Conservation (phyloP, 306 rosid genomes). For the Prunus mongolica region DNA sequence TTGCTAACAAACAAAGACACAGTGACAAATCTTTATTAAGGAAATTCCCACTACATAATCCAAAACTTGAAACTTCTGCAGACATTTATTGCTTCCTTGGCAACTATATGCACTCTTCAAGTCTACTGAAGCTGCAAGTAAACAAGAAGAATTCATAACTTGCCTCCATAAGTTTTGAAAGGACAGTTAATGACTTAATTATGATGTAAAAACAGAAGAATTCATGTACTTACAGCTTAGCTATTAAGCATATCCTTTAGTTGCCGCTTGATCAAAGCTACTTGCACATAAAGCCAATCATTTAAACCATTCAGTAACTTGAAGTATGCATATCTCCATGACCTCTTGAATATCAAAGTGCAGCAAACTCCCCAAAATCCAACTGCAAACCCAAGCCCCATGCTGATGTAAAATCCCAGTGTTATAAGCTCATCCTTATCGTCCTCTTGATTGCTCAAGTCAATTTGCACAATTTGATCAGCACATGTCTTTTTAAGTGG, state of each 20-base stretch:
- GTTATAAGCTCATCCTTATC: background rate
- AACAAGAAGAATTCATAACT: too few relatives aligned
- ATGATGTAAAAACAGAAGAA: too few relatives aligned
- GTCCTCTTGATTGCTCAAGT: background rate
- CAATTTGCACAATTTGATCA: background rate
- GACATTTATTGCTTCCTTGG: too few relatives aligned
- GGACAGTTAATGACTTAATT: too few relatives aligned
- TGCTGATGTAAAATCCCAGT: constrained; percentile 13
- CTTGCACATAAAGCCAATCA: background rate
- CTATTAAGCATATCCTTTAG: background rate
- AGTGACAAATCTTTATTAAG: too few relatives aligned
- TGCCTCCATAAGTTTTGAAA: too few relatives aligned
- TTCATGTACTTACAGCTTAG: too few relatives aligned
- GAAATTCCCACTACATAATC: too few relatives aligned
- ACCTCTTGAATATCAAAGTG: constrained; percentile 1
- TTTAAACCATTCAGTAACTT: constrained; percentile 1
- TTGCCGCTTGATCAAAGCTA: background rate
- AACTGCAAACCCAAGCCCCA: constrained; percentile 5
- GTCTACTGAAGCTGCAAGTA: too few relatives aligned
- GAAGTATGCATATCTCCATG: constrained; percentile 27
- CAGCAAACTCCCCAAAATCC: constrained; percentile 38
- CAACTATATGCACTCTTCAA: too few relatives aligned
- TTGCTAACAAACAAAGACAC: too few relatives aligned
- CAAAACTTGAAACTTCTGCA: too few relatives aligned
- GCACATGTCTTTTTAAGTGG: background rate